Evolutionary conservation across 1,284 basidiomycete species (phyloP), one percentile per base, ranked within the genome.

Genomic region (Ganoderma multipileum): DNA sequence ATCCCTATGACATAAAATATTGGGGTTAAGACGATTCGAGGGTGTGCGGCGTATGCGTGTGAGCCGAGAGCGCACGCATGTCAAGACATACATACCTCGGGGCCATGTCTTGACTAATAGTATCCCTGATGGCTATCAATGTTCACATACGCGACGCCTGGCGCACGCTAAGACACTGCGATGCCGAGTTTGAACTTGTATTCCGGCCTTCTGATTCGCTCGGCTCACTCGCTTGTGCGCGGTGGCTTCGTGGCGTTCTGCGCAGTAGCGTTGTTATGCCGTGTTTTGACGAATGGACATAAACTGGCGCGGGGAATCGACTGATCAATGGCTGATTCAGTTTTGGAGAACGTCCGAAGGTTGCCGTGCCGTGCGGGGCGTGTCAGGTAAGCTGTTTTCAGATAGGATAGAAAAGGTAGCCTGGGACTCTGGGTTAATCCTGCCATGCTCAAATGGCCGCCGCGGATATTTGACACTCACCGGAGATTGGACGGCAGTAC

Each of bases 211-310:
- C 52, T 55, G 28, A 30, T 55, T 55, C 52, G 28, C 52, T 55
- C 52, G 52, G 52, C 52, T 55, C n/a, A n/a, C n/a, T n/a, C n/a
- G n/a, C n/a, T n/a, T n/a, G n/a, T n/a, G n/a, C n/a, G n/a, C 23
- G 12, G 11, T 23, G 26, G 47, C 47, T 50, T 50, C 47, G 47
- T 50, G 47, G 47, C 23, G 23, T 26, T 50, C 47, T 26, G 47
- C 47, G 47, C 47, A 50, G 47, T 23, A 50, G 47, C 23, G 11
- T 50, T 50, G 47, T 50, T 50, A 50, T 50, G 47, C 47, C 47
- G 23, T 55, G 52, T 55, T 55, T 55, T 50, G 47, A 14, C 23
- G 47, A 50, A 50, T 50, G 47, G 47, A 50, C 47, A 50, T 50
- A 50, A 4, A 50, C 47, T 50, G 47, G 47, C 47, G 23, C 47